Evolutionary conservation across 129 eudicot genomes (phyloP), one percentile per base, ranked within the genome.

Genomic region (Saposhnikovia divaricata): DNA sequence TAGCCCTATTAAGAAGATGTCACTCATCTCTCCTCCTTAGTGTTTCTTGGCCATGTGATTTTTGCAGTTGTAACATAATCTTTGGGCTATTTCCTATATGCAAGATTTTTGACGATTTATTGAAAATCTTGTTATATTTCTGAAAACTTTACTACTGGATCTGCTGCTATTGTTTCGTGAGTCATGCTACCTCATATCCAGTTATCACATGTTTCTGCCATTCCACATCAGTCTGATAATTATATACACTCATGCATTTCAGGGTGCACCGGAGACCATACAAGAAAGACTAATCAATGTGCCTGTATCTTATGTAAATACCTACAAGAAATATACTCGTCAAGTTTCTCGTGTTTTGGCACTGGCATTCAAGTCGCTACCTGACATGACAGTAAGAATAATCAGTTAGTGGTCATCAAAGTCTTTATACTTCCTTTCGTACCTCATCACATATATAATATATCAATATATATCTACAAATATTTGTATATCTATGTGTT

Each of bases 211-310:
- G 44, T 75, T 57, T 51, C 46, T 39, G 23, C 10, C 59, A 44
- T 6, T 83, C 42, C 19, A 15, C 2, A 0, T 12, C 19, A 37
- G 15, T 45, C 31, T 42, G n/a, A 31, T 38, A 43, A 51, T 27
- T 50, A 37, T 61, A 70, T 25, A 37, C 34, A 57, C 65, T n/a
- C 65, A 18, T 11, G 5, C 6, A 61, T 74, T 82, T 75, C 89
- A 94, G 97, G 98, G 98, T 82, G 98, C 98, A 48, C 98, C 98
- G 43, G 98, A 94, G 84, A 94, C 98, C 81, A 94, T 94, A 38
- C 96, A 92, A 83, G 98, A 81, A 77, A 90, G 96, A 83, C 86
- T 94, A 34, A 72, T 84, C 74, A 82, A 92, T 80, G 81, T 92
- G 87, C 98, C 97, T 7, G 68, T 91, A 55, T 90, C 84, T 72